Conservation (phyloP, 495 filamentous ascomycete genomes). For the Aspergillus taichungensis region DNA sequence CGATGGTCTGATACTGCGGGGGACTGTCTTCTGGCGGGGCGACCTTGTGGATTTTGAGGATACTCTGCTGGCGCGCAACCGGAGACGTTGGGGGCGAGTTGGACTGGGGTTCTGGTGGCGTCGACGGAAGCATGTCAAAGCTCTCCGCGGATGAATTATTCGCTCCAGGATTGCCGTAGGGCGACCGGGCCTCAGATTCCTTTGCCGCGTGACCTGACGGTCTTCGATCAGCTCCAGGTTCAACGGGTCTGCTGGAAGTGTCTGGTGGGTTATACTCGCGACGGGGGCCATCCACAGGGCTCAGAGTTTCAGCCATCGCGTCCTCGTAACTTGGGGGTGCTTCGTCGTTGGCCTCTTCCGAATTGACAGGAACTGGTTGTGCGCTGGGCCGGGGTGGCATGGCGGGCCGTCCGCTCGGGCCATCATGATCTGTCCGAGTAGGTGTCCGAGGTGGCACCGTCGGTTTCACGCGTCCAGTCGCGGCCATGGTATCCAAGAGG, state of each 20-base stretch:
- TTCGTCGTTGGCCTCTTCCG: constrained; percentile 45
- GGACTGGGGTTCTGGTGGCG: constrained; percentile 32
- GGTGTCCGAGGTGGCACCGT: constrained; percentile 16
- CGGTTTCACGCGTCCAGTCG: constrained; percentile 22
- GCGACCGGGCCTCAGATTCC: constrained; percentile 16
- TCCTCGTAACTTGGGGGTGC: constrained; percentile 81
- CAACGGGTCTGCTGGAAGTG: constrained; percentile 21
- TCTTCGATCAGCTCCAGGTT: constrained; percentile 37
- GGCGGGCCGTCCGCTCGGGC: constrained; percentile 19
- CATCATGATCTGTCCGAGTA: constrained; percentile 13
- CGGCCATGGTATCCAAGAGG: constrained; percentile 59
- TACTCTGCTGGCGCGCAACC: constrained; percentile 28
- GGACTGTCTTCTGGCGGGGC: constrained; percentile 27
- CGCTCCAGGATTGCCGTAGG: constrained; percentile 15
- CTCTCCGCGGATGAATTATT: constrained; percentile 35
- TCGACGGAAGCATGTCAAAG: constrained; percentile 39
- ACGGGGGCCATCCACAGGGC: constrained; percentile 54
- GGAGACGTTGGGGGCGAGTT: constrained; percentile 30
- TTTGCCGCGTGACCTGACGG: constrained; percentile 23
- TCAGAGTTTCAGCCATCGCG: constrained; percentile 73
- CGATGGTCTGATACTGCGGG: constrained; percentile 30
- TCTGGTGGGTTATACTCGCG: constrained; percentile 54
- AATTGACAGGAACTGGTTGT: constrained; percentile 14
- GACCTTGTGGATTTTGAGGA: constrained; percentile 26
- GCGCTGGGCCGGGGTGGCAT: constrained; percentile 27